Base-by-base conservation (phyloP, 1,139 yeast species). In the Nematodospora anomalae region DNA sequence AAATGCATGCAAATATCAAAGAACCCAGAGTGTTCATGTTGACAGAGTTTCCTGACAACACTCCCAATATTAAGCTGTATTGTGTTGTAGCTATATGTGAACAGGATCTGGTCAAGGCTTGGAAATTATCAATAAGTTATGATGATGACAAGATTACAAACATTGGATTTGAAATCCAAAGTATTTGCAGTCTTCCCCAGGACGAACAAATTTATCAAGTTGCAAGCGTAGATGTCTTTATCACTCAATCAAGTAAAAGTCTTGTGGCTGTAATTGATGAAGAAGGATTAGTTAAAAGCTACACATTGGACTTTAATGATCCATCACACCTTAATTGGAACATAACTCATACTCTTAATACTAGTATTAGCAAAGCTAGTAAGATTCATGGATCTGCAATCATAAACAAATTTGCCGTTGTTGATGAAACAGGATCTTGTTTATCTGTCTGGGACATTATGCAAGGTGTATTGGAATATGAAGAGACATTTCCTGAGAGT, bases 381-480 rank as follows among this genome's bases (percentile, higher is more conserved):
- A 67, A 67, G 33, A 69, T 87, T 2, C 79, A 83, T 36, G 95
- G 89, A 0, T 84, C 96, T 0, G 79, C 92, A 0, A 48, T 60
- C 3, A 76, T 83, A 14, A 76, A 80, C 36, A 87, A 85, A 48
- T 64, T 87, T 34, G 95, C 95, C 2, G 69, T 89, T 9, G 79
- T 85, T 9, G 81, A 79, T 53, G 67, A 67, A 8, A 42, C 65
- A 0, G 76, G 79, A 1, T 60, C 60, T 24, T 67, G 66, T 29
- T 57, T 90, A 32, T 66, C 81, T 1, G 77, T 90, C 14, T 90
- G 96, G 95, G 95, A 89, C 57, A 68, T 81, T 23, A 71, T 71
- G 28, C 70, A 83, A 24, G 77, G 80, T 4, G 77, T 85, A 2
- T 59, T 86, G 35, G 97, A 89, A 53, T 85, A 79, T 50, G 69